Base-by-base conservation (phyloP, 2,329 filamentous ascomycete genomes). In the Elsinoe necatrix region DNA sequence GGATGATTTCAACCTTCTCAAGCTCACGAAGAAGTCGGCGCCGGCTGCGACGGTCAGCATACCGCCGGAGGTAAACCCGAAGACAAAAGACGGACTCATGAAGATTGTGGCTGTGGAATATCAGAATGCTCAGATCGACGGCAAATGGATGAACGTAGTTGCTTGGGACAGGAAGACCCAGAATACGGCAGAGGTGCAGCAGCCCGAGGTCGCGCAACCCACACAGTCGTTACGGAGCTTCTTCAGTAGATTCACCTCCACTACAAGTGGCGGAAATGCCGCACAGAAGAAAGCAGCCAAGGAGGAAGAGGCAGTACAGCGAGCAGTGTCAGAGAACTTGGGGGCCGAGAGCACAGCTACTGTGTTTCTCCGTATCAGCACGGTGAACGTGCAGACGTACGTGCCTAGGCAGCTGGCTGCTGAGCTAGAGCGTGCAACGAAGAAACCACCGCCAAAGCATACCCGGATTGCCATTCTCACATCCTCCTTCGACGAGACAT, bases 391-490 rank as follows among this genome's bases (percentile, higher is more conserved):
- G 29, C 80, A 83, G 63, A 95, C 91, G 0, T 87, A 81, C 47
- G 84, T 96, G 0, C 77, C 81, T 18, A 73, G 80, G 27, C 81
- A 78, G 37, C 89, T 97, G 64, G 84, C 89, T 2, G 79, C 84
- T 1, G 95, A 98, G 68, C 80, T 98, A 9, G 90, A 97, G 72
- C 83, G 95, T 60, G 93, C 95, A 14, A 98, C 95, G 0, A 96
- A 97, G 73, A 98, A 98, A 67, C 89, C 91, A 2, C 93, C 95
- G 0, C 93, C 93, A 0, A 95, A 89, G 68, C 80, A 80, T 9
- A 95, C 93, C 0, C 88, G 84, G 54, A 80, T 98, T 23, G 86
- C 92, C 5, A 87, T 97, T 31, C 73, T 98, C 50, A 96, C 91
- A 0, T 90, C 92, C 16, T 95, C 92, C 0, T 95, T 92, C 67